These are phyloP conservation scores for Tuber borchii DNA, from an alignment of 495 filamentous ascomycete genomes.

Conservation along the genomic window DNA sequence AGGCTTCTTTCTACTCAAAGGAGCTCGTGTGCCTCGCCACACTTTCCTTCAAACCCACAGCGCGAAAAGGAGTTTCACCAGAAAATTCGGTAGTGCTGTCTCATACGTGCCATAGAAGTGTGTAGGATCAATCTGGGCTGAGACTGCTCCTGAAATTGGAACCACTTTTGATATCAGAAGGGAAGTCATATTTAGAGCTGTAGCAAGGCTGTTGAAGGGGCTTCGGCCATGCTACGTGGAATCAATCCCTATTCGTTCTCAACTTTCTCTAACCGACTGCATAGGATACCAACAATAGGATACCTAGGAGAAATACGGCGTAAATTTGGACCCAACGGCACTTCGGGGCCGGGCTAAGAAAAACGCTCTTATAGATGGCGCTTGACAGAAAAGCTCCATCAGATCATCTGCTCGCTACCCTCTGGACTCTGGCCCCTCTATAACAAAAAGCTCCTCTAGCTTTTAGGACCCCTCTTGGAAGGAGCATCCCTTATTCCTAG, in stretches of 20 bases:
- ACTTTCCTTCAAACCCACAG: too few relatives aligned
- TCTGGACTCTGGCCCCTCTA: not conserved
- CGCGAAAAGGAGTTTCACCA: too few relatives aligned
- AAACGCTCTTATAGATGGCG: not conserved
- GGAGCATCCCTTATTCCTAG: not conserved
- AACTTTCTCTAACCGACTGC: not conserved
- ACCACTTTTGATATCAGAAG: too few relatives aligned
- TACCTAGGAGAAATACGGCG: not conserved
- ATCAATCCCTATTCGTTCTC: not conserved
- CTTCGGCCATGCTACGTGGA: too few relatives aligned
- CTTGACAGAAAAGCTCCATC: not conserved
- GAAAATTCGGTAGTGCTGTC: too few relatives aligned
- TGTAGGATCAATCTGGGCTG: too few relatives aligned
- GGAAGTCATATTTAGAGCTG: too few relatives aligned
- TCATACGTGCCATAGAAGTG: too few relatives aligned
- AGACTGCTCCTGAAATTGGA: too few relatives aligned
- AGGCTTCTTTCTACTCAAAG: too few relatives aligned
- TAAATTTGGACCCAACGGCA: not conserved
- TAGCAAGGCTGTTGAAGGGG: too few relatives aligned
- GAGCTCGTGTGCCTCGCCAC: too few relatives aligned
- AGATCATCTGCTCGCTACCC: not conserved
- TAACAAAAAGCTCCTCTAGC: not conserved
- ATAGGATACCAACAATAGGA: not conserved
- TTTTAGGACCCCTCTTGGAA: not conserved
- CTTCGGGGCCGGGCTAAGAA: not conserved